Base-by-base conservation (phyloP, 108 stramenopile genomes). In the Parietichytrium sp. region DNA sequence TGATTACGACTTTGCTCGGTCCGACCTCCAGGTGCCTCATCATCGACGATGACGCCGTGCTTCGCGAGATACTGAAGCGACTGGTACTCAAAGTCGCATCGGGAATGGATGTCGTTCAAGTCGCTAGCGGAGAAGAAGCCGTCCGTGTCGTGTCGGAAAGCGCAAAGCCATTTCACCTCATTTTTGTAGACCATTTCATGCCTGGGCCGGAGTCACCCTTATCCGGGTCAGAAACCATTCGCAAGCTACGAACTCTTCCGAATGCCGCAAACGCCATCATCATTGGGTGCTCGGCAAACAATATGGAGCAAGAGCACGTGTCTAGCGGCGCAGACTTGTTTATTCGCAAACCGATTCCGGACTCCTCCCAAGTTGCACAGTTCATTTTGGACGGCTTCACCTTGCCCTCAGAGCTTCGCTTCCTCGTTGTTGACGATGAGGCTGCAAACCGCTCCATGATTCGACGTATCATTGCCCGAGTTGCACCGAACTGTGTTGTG, bases 171-270 rank as follows among this genome's bases (percentile, higher is more conserved):
- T 72, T 45, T 42, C 38, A 72, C 6, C 3, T 72, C 20, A 72
- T 72, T 25, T 33, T 72, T 42, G 45, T 72, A 10, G 61, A 72
- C 20, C 61, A 72, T 42, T 72, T 72, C 20, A 72, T 72, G 61
- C 61, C 61, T 16, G 38, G 36, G 10, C 36, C 61, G 13, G 61
- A 42, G 10, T 33, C 38, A 10, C 1, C 45, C 42, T n/a, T 72
- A 23, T 45, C 36, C 42, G 61, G 61, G 1, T 33, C 61, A 0
- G 61, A 72, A 25, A 45, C 61, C 6, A 72, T 72, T 27, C 38
- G 38, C 3, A 72, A 72, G 61, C 33, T 72, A 10, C 61, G 61
- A 12, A 25, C 10, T n/a, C 6, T 72, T 8, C n/a, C n/a, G n/a
- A n/a, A n/a, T n/a, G 61, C 36, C 42, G 38, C 61, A 0, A 10